Percentiles rank a stretch among this genome's conserved stretches.
Evolutionary conservation across 2,329 filamentous ascomycete species (phyloP).

Genomic region (Ophiosphaerella korrae): DNA sequence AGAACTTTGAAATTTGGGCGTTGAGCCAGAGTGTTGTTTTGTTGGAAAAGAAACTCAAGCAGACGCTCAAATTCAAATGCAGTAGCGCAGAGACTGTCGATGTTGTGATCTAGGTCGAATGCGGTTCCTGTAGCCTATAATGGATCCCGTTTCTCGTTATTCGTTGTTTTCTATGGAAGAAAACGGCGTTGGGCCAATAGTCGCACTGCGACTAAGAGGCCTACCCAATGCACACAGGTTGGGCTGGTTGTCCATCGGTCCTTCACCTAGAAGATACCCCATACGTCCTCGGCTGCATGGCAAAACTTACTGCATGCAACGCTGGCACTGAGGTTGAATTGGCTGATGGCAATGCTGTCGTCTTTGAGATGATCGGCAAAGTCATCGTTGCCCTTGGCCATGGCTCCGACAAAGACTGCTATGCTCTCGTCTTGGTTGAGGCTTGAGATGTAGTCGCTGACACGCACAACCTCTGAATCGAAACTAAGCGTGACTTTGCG

Average conservation of each 20-base stretch:
- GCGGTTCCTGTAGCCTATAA: constrained; percentile 40
- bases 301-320: constrained; percentile 99
- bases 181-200: constrained; percentile 24
- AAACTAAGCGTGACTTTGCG: constrained; percentile 97
- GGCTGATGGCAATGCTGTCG: constrained; percentile 97
- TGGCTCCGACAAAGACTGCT: constrained; percentile 96
- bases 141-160: constrained; percentile 33
- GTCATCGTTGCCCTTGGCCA: constrained; percentile 95
- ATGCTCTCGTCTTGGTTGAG: constrained; percentile 86
- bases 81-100: constrained; percentile 59
- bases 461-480: constrained; percentile 83
- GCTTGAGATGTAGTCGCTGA: constrained; percentile 84
- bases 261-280: constrained; percentile 78
- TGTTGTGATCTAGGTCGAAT: constrained; percentile 70
- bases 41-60: constrained; percentile 81
- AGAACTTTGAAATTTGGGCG: constrained; percentile 66
- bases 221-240: constrained; percentile 32
- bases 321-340: constrained; percentile 95
- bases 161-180: constrained; percentile 18
- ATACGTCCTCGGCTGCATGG: constrained; percentile 94
- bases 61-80: constrained; percentile 63
- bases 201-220: constrained; percentile 28
- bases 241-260: constrained; percentile 1
- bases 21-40: constrained; percentile 78
- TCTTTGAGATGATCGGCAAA: constrained; percentile 95